A percentile compares a stretch with the other conserved stretches of the same genome.
These are phyloP conservation scores for Cercospora zeae-maydis DNA, from an alignment of 2,329 filamentous ascomycete species.

Conservation along the genomic window DNA sequence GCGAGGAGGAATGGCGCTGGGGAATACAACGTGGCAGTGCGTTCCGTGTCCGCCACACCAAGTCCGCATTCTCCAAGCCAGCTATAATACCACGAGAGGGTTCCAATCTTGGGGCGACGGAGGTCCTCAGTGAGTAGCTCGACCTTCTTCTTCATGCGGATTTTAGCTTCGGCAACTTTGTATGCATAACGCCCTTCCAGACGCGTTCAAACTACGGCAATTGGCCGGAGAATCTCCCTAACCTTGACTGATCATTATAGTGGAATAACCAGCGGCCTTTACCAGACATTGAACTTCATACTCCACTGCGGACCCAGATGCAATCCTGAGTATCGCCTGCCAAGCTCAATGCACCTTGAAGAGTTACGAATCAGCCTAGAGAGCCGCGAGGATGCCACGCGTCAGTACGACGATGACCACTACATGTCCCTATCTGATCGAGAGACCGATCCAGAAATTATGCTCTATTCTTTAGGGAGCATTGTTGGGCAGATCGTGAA, in stretches of 20 bases:
- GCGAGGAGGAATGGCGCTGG: constrained; percentile 11
- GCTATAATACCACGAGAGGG: constrained; percentile 16
- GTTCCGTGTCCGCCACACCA: constrained; percentile 22
- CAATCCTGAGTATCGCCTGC: constrained; percentile 8
- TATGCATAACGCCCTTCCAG: background rate
- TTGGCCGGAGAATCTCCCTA: background rate
- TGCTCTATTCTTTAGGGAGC: constrained; percentile 17
- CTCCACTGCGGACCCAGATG: constrained; percentile 24
- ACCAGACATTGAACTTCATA: constrained; percentile 24
- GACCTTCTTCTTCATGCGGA: background rate
- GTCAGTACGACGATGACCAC: constrained; percentile 13
- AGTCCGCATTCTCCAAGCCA: constrained; percentile 12
- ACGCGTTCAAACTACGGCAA: background rate
- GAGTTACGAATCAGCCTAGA: constrained; percentile 20
- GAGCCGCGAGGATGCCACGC: constrained; percentile 9
- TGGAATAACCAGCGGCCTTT: constrained; percentile 18
- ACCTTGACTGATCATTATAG: background rate
- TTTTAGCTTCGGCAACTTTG: background rate
- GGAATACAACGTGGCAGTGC: constrained; percentile 18
- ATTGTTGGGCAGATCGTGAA: constrained; percentile 19
- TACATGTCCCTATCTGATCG: constrained; percentile 15
- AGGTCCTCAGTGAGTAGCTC: constrained; percentile 12
- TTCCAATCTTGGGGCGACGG: constrained; percentile 21
- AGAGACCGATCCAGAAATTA: constrained; percentile 20
- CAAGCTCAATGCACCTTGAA: constrained; percentile 16